Percentiles rank a stretch among this genome's conserved stretches.
These are phyloP conservation scores for Euphorbia schlechtendalii DNA, from an alignment of 441 rosid species.

Conservation along the genomic window DNA sequence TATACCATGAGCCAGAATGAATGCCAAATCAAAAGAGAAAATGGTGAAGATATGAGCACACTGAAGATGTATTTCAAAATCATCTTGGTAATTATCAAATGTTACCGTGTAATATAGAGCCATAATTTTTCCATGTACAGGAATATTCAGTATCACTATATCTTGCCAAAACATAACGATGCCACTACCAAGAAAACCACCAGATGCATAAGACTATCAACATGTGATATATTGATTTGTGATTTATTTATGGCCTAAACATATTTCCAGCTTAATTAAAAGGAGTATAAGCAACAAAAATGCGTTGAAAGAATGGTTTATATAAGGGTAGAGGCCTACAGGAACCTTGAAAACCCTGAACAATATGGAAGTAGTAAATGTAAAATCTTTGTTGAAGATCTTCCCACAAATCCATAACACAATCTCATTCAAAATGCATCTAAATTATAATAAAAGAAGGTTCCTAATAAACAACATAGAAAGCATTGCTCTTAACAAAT, in stretches of 20 bases:
- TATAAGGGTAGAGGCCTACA: neutral
- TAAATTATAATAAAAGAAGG: neutral
- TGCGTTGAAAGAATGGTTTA: neutral
- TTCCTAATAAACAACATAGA: neutral
- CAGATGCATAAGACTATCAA: slow-evolving; percentile 1
- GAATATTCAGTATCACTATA: neutral
- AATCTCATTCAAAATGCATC: neutral
- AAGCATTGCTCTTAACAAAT: neutral
- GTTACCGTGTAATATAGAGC: neutral
- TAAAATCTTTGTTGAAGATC: slow-evolving; percentile 1
- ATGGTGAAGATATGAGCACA: neutral
- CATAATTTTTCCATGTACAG: neutral
- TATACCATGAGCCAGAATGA: neutral
- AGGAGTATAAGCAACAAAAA: neutral
- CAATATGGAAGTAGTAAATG: neutral
- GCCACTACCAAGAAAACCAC: neutral
- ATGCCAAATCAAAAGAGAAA: neutral
- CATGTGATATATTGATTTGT: neutral
- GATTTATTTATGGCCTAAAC: neutral
- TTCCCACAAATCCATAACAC: neutral
- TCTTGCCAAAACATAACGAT: neutral
- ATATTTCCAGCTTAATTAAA: neutral
- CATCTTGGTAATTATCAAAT: neutral
- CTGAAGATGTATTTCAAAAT: neutral
- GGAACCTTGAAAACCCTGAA: neutral